These are phyloP conservation scores for Oemleria cerasiformis DNA, from an alignment of 306 rosid species.

Conservation along the genomic window DNA sequence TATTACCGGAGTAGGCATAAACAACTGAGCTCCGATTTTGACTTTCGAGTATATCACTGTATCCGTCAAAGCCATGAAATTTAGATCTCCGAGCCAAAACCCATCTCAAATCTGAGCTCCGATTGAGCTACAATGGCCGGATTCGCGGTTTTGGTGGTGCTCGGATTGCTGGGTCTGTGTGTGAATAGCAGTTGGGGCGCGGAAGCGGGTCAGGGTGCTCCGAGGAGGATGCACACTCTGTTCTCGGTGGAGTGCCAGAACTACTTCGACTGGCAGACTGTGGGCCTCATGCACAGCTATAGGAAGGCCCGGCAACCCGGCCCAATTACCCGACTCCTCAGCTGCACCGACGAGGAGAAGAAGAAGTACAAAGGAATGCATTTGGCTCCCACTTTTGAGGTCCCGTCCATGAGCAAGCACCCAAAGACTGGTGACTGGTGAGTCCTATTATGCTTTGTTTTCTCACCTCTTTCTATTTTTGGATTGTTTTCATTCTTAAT, in stretches of 20 bases:
- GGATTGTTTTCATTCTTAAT: conserved; percentile 7
- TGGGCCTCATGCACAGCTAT: conserved; percentile 83
- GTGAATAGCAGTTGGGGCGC: conserved; percentile 25
- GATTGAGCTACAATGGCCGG: conserved; percentile 48
- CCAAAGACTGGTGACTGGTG: conserved; percentile 99
- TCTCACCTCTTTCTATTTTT: neutral
- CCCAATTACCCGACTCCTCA: conserved; percentile 85
- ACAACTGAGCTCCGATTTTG: conserved; percentile 34
- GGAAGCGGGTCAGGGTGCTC: conserved; percentile 43
- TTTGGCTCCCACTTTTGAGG: conserved; percentile 96
- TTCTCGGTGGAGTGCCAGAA: conserved; percentile 98
- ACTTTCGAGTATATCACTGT: conserved; percentile 29
- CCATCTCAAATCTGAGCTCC: conserved; percentile 45
- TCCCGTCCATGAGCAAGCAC: conserved; percentile 94
- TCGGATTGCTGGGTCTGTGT: conserved; percentile 31
- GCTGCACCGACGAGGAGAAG: conserved; percentile 94
- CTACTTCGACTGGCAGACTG: conserved; percentile 99
- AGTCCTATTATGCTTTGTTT: neutral
- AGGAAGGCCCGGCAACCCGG: conserved; percentile 84
- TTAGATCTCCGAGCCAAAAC: conserved; percentile 44
- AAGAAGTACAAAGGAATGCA: conserved; percentile 80
- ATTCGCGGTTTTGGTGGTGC: conserved; percentile 28
- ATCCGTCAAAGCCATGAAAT: conserved; percentile 29
- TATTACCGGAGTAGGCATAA: neutral
- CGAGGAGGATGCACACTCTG: conserved; percentile 78